Base-by-base conservation (phyloP, 202 grass and related monocot genomes). In the Musa balbisiana region DNA sequence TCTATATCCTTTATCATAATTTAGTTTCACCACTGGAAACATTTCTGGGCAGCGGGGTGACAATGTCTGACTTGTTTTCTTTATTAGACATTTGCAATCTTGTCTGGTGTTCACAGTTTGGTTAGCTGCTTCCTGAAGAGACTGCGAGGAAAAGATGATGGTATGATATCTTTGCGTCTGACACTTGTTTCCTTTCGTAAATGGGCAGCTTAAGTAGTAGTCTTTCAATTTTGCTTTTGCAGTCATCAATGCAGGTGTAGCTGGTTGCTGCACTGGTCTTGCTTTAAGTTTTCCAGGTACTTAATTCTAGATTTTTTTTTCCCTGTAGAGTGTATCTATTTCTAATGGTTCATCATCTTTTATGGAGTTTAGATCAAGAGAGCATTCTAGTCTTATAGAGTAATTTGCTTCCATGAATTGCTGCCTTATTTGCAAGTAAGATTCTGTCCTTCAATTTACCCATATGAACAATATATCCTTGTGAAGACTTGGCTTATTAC, bases 271-370 rank as follows among this genome's bases (percentile, higher is more conserved):
- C 69, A 99, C 95, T 24, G 95, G 91, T 64, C 56, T 99, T 78
- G 91, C 95, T 85, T 85, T 99, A 91, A 90, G 89, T 67, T 99
- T 99, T 80, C 91, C 95, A 85, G 95, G 95, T 99, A 95, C 26
- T 55, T 52, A n/a, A 21, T 21, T 26, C 12, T 65, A 11, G 63
- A 3, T 11, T 13, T 14, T 23, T 3, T 65, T 14, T 25, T 65
- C 8, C 0, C 2, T 65, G 2, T 4, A 65, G 9, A 15, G 1
- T 27, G 11, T 10, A 26, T 65, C 22, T 65, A 26, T 65, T 65
- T 27, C 21, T 65, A 11, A 17, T 25, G 24, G n/a, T 12, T 24
- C 62, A 64, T 17, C 21, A 64, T 64, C 29, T 64, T 65, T 27
- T 65, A 11, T 26, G 1, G 0, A 65, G 9, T 23, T 65, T 23